Evolutionary conservation across 1,284 basidiomycete genomes (phyloP), one percentile per base, ranked within the genome.

Genomic region (Rhodotorula sp.): DNA sequence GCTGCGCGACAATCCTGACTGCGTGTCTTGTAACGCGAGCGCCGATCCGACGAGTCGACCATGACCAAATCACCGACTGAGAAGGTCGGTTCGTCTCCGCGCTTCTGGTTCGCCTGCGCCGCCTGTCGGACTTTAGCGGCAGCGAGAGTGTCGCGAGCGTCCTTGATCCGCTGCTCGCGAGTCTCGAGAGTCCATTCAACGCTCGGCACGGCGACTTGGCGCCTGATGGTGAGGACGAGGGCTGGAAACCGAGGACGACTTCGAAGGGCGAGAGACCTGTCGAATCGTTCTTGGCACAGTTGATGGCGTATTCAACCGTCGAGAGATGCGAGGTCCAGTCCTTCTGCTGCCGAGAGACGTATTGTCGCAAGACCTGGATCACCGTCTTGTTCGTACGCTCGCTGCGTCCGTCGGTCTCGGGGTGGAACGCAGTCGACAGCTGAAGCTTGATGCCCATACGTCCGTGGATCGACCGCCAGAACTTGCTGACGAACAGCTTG

Each of bases 341-440:
- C 26, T 62, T 58, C 42, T 77, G 75, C n/a, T 59, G 22, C 6
- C 57, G 18, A 10, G 67, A 58, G 56, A 65, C 46, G 24, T 56
- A 37, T 26, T 44, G 33, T 6, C 68, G 51, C 0, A 69, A 48
- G 24, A 69, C 30, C 33, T 69, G 68, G 24, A 69, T n/a, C 1
- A 37, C 63, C 45, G 68, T 69, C 55, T 69, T 69, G 48, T 74
- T 70, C 5, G 62, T 65, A 8, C 30, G 60, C 72, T 79, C 78
- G 24, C 73, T 73, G n/a, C 60, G 58, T 3, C 72, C 70, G 63
- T 77, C 74, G 10, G 78, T 82, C 66, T 85, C 75, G 0, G 83
- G 84, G 65, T 85, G 84, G 60, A 82, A 85, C 0, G 82, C 75
- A 3, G 81, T 82, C 0, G 82, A 84, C 80, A 85, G 80, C 4